Evolutionary conservation across 352 stramenopile genomes (phyloP).

Genomic region (Phytophthora parvispora): DNA sequence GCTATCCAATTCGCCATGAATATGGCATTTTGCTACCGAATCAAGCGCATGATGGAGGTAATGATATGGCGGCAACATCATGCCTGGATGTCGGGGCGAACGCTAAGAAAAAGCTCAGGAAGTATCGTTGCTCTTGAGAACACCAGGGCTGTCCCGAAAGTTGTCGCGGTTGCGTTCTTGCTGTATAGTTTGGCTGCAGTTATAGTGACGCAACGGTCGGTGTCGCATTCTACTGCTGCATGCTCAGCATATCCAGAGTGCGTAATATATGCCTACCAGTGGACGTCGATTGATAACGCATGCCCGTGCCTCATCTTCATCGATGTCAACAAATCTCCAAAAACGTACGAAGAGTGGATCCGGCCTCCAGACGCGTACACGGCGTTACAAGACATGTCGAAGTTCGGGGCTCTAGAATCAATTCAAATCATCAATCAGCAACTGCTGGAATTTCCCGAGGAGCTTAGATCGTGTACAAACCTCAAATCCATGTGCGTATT

Average conservation of each 20-base stretch:
- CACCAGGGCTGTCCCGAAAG: constrained; percentile 25
- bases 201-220: neutral
- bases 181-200: constrained; percentile 6
- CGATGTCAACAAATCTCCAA: constrained; percentile 23
- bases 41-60: constrained; percentile 19
- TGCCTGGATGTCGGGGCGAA: neutral
- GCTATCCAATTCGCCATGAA: constrained; percentile 32
- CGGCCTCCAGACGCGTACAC: constrained; percentile 9
- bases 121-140: neutral
- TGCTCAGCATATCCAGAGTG: constrained; percentile 24
- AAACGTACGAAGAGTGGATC: constrained; percentile 27
- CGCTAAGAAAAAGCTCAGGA: neutral
- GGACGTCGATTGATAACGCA: neutral
- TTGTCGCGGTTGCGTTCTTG: constrained; percentile 5
- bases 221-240: neutral
- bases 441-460: constrained; percentile 13
- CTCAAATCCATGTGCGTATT: constrained; percentile 28
- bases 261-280: constrained; percentile 19
- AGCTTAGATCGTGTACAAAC: constrained; percentile 11
- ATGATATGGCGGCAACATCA: constrained; percentile 11
- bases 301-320: constrained; percentile 30
- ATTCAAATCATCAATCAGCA: constrained; percentile 38
- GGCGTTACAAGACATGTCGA: constrained; percentile 13
- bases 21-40: constrained; percentile 32
- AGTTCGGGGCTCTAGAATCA: constrained; percentile 18